A percentile compares a stretch with the other conserved stretches of the same genome.
Conservation (phyloP, 768 basidiomycete species). For the Russula sp. region DNA sequence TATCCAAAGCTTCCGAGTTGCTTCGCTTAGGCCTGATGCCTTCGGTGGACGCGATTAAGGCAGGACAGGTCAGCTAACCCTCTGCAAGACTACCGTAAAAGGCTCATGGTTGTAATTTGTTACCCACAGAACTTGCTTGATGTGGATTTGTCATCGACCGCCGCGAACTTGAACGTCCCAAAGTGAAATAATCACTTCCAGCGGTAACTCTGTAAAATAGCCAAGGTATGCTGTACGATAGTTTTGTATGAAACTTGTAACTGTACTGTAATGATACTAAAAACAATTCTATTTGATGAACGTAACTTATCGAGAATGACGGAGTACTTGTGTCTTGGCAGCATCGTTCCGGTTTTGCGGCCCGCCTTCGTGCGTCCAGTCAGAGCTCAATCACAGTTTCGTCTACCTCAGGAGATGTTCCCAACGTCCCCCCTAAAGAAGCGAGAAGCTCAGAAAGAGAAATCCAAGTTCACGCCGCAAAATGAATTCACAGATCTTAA, state of each 20-base stretch:
- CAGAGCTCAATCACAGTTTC: no score
- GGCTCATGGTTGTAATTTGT: neutral
- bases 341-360: neutral
- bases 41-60: slow-evolving; percentile 63
- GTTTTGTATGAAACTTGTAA: neutral
- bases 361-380: neutral
- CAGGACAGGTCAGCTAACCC: slow-evolving; percentile 57
- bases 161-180: slow-evolving; percentile 29
- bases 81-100: neutral
- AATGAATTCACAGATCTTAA: slow-evolving; percentile 57
- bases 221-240: neutral
- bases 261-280: neutral
- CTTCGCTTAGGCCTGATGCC: slow-evolving; percentile 80
- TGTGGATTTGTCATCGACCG: slow-evolving; percentile 36
- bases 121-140: slow-evolving; percentile 35
- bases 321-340: no score
- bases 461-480: slow-evolving; percentile 18
- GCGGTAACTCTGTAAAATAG: neutral
- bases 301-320: no score
- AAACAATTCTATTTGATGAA: neutral
- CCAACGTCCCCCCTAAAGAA: slow-evolving; percentile 24
- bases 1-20: slow-evolving; percentile 74
- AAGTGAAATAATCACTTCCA: slow-evolving; percentile 1
- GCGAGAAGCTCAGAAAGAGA: slow-evolving; percentile 14
- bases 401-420: slow-evolving; percentile 1